These are phyloP conservation scores for Syncephalastrum racemosum DNA, from an alignment of 371 early-diverging fungal genomes.

Conservation along the genomic window DNA sequence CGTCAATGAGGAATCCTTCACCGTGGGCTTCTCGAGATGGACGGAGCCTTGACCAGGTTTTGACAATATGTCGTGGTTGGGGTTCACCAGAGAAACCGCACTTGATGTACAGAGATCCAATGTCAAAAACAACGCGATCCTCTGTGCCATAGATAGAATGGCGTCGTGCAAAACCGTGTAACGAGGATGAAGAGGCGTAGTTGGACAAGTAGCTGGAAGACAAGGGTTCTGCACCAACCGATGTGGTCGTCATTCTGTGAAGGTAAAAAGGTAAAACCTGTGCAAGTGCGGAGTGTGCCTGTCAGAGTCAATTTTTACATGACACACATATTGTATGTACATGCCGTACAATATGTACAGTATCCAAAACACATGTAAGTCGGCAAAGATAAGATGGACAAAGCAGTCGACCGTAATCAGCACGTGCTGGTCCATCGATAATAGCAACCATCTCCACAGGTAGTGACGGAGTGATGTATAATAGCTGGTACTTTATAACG, in stretches of 20 bases:
- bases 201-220: slow-evolving; percentile 39
- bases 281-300: too few relatives aligned
- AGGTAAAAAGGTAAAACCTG: slow-evolving; percentile 5
- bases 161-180: slow-evolving; percentile 49
- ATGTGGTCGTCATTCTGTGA: slow-evolving; percentile 43
- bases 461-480: too few relatives aligned
- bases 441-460: too few relatives aligned
- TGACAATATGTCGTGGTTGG: slow-evolving; percentile 71
- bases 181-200: slow-evolving; percentile 34
- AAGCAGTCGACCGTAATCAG: too few relatives aligned
- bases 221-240: slow-evolving; percentile 42
- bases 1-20: slow-evolving; percentile 44
- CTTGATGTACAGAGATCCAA: slow-evolving; percentile 81
- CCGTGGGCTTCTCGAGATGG: slow-evolving; percentile 35
- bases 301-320: too few relatives aligned
- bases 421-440: too few relatives aligned
- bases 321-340: too few relatives aligned
- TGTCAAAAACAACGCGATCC: slow-evolving; percentile 85
- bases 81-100: slow-evolving; percentile 90
- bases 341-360: too few relatives aligned
- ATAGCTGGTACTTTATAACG: too few relatives aligned
- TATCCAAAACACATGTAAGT: too few relatives aligned
- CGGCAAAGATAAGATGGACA: too few relatives aligned
- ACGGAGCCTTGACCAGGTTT: slow-evolving; percentile 46
- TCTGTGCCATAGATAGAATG: slow-evolving; percentile 74